Base-by-base conservation (phyloP, 78 protist genomes). In the Goniomonas avonlea region DNA sequence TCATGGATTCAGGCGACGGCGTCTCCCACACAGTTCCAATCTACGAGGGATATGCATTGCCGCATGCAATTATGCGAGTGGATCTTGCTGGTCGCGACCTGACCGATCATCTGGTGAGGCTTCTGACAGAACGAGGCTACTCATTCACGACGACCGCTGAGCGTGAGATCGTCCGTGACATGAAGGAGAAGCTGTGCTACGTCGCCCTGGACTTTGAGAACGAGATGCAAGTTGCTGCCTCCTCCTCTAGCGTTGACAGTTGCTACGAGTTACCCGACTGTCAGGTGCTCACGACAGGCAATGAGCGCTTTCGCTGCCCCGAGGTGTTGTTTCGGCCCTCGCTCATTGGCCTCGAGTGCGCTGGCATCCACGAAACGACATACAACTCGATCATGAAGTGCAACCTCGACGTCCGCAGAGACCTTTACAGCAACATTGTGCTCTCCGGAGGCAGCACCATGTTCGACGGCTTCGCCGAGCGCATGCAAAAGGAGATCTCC, bases 401-500 rank as follows among this genome's bases (percentile, higher is more conserved):
- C 79, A 83, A 80, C 61, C 50, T 81, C 39, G 85, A 79, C 55
- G 56, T 77, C 68, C 76, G 92, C 20, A 25, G 61, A 43, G 86
- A 45, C 31, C 58, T 90, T 29, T 81, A 50, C 81, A 59, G 73
- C 38, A 82, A 84, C 80, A 41, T 86, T 39, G 81, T 85, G 61
- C 84, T 90, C 25, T 32, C 85, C 35, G 94, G 91, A n/a, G n/a
- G 70, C 70, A 63, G 45, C 35, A 63, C 70, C 38, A 68, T 41
- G 75, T 68, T 4, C 75, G n/a, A 41, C 34, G 75, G 75, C 37
- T 3, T 76, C 27, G 56, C 56, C 1, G 73, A 32, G 35, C 66
- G 87, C 35, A 37, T 83, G 61, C 73, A 71, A 41, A 88, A 79
- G 77, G 92, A 90, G 76, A 20, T 93, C 65, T 73, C 85, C 40